phyloP scores from a whole-genome alignment of 2,329 filamentous ascomycete species.

The Pestalotiopsis sp. region DNA sequence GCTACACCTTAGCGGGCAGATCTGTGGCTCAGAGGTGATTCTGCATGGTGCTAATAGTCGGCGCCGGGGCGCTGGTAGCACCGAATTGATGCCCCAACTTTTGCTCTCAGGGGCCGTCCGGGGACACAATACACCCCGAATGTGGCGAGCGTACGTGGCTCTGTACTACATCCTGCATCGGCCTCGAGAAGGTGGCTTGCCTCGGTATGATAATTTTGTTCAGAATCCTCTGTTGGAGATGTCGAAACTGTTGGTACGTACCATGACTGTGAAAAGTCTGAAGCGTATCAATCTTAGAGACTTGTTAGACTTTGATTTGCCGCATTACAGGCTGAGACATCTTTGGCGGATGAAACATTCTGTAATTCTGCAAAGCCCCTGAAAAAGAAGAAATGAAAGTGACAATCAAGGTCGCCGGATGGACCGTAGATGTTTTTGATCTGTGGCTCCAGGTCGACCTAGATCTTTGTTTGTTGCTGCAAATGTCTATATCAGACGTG shows the following conservation, averaged over 20 bases:
- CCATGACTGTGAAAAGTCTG: background rate
- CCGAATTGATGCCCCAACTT: no score
- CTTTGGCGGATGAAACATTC: background rate
- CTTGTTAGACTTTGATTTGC: background rate
- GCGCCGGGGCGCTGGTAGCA: no score
- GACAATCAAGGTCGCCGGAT: background rate
- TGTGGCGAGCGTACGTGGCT: no score
- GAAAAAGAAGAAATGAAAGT: background rate
- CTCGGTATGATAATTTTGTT: background rate
- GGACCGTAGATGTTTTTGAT: background rate
- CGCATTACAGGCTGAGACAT: background rate
- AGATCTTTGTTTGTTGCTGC: no score
- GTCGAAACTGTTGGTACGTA: background rate
- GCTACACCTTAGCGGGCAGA: background rate
- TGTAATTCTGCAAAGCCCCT: background rate
- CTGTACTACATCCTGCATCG: no score
- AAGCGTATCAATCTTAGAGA: background rate
- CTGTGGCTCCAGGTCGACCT: no score
- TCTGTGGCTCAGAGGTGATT: no score
- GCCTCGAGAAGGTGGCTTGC: no score
- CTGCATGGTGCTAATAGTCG: no score
- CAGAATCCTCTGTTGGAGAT: background rate
- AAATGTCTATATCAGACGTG: no score
- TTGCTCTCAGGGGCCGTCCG: no score
- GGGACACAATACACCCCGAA: no score